Conservation (phyloP, 2,329 filamentous ascomycete species). For the Fusarium illudens region DNA sequence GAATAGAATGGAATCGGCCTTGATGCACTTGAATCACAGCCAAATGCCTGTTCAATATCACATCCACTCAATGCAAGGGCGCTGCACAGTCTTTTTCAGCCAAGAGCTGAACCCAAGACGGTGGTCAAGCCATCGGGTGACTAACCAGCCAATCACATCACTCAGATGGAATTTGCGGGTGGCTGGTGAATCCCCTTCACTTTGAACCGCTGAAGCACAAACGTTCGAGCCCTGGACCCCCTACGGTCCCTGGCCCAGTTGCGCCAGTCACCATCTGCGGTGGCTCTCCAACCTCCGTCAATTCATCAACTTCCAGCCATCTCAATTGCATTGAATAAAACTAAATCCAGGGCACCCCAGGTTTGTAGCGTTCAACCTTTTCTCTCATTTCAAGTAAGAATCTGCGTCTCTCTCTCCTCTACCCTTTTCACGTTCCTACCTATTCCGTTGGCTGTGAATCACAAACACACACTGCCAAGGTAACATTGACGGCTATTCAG, state of each 20-base stretch:
- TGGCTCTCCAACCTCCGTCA: conserved; percentile 40
- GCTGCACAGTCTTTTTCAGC: neutral
- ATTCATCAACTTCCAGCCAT: conserved; percentile 39
- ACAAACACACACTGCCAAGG: neutral
- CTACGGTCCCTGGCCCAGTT: neutral
- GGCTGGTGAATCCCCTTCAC: conserved; percentile 26
- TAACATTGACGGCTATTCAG: conserved; percentile 14
- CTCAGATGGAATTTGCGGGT: neutral
- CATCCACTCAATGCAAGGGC: neutral
- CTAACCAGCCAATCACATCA: conserved; percentile 15
- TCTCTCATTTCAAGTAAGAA: conserved; percentile 26
- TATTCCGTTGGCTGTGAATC: conserved; percentile 17
- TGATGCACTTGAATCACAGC: neutral
- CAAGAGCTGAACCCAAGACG: conserved; percentile 3
- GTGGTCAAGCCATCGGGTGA: neutral
- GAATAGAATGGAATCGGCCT: neutral
- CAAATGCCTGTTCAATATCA: neutral
- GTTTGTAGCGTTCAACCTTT: conserved; percentile 9
- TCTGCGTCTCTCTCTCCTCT: conserved; percentile 5
- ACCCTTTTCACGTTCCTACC: neutral
- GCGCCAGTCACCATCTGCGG: neutral
- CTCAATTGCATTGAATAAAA: conserved; percentile 40
- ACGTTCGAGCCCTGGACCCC: conserved; percentile 20
- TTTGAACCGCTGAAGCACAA: conserved; percentile 2
- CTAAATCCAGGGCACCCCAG: conserved; percentile 22